phyloP scores from a whole-genome alignment of 1,284 basidiomycete genomes.

The Ustilago bromivora region DNA sequence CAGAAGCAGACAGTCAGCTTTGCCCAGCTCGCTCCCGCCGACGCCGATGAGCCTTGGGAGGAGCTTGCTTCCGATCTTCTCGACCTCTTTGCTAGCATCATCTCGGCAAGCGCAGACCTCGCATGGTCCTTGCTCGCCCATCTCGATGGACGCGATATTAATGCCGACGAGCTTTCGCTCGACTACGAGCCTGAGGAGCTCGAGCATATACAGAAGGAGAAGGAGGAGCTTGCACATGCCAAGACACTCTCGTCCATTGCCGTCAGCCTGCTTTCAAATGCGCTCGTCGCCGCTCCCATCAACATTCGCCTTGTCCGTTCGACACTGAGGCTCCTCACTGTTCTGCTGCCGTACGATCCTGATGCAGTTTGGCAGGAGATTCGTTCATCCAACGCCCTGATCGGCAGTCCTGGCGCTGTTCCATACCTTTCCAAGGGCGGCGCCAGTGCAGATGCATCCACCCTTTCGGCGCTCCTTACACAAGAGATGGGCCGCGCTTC shows the following conservation, averaged over 20 bases:
- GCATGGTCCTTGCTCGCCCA: conserved; percentile 78
- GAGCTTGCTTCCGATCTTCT: conserved; percentile 80
- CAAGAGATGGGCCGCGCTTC: conserved; percentile 79
- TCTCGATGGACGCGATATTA: conserved; percentile 72
- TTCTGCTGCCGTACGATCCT: conserved; percentile 80
- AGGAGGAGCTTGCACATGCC: conserved; percentile 47
- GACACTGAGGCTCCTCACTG: conserved; percentile 81
- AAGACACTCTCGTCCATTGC: conserved; percentile 79
- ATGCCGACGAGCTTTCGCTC: conserved; percentile 43
- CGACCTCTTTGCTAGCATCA: conserved; percentile 81
- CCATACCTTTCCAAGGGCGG: conserved; percentile 32
- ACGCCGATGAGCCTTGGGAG: conserved; percentile 35
- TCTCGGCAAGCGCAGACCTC: conserved; percentile 77
- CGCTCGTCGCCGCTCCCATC: conserved; percentile 75
- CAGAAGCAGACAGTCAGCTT: conserved; percentile 44
- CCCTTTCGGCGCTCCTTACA: conserved; percentile 75
- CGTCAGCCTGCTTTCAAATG: conserved; percentile 84
- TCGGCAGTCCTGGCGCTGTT: conserved; percentile 72
- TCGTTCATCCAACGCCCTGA: conserved; percentile 80
- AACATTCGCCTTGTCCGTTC: conserved; percentile 80
- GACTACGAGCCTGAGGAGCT: conserved; percentile 52
- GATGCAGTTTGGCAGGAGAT: conserved; percentile 86
- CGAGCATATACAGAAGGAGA: conserved; percentile 46
- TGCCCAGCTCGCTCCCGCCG: conserved; percentile 41
- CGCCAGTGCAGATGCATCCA: conserved; percentile 16